phyloP scores from a whole-genome alignment of 2,329 filamentous ascomycete species.

The Zarea fungicola region DNA sequence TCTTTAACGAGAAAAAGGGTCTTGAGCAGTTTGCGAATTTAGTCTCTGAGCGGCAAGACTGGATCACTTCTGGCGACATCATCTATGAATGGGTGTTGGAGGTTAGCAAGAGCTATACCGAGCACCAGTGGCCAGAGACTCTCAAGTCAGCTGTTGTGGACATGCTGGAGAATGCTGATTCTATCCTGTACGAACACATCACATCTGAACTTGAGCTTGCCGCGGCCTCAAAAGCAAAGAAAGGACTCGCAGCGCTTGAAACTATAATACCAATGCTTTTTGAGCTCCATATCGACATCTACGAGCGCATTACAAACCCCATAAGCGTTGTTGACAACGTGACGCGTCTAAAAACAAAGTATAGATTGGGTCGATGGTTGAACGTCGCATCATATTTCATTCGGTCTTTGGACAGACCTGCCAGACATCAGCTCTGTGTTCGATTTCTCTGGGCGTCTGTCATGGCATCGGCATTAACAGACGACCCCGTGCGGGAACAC shows the following conservation, averaged over 20 bases:
- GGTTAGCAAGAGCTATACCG: slow-evolving; percentile 46
- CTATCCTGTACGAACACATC: slow-evolving; percentile 44
- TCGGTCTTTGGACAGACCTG: slow-evolving; percentile 28
- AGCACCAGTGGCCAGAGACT: slow-evolving; percentile 52
- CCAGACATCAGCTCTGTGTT: slow-evolving; percentile 37
- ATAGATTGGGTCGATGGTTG: slow-evolving; percentile 48
- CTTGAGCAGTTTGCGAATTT: slow-evolving; percentile 46
- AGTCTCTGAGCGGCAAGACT: slow-evolving; percentile 38
- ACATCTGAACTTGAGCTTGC: slow-evolving; percentile 35
- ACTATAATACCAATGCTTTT: slow-evolving; percentile 53
- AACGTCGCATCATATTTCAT: slow-evolving; percentile 43
- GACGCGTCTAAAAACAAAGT: slow-evolving; percentile 44
- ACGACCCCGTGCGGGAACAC: slow-evolving; percentile 51
- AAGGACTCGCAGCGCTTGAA: slow-evolving; percentile 28
- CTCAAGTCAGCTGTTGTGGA: slow-evolving; percentile 54
- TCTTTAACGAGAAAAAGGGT: slow-evolving; percentile 49
- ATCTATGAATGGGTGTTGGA: slow-evolving; percentile 53
- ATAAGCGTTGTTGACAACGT: slow-evolving; percentile 48
- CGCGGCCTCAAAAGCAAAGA: not conserved
- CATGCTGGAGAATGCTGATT: slow-evolving; percentile 49
- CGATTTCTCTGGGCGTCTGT: slow-evolving; percentile 56
- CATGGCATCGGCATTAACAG: slow-evolving; percentile 45
- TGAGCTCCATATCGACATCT: slow-evolving; percentile 57
- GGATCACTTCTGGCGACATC: slow-evolving; percentile 52
- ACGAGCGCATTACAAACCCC: slow-evolving; percentile 53